phyloP scores from a whole-genome alignment of 2,329 filamentous ascomycete genomes.

The Cladophialophora carrionii region DNA sequence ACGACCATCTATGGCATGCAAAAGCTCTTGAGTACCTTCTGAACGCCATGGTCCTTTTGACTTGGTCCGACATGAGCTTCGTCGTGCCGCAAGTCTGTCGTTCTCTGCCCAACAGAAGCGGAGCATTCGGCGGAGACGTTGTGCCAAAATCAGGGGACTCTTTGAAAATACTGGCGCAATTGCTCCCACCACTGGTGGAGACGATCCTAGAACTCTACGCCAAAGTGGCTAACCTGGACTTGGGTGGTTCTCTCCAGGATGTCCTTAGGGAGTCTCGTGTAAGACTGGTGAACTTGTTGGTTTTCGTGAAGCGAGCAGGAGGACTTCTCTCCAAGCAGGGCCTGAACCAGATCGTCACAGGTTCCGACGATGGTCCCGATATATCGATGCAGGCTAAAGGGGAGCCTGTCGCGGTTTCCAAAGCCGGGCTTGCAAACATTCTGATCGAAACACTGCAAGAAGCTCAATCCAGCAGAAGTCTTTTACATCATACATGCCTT shows the following conservation, averaged over 20 bases:
- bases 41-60: constrained; percentile 78
- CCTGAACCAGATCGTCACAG: constrained; percentile 24
- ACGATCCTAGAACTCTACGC: constrained; percentile 31
- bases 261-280: constrained; percentile 30
- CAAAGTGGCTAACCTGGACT: constrained; percentile 31
- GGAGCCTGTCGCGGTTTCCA: constrained; percentile 31
- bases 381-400: constrained; percentile 7
- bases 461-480: constrained; percentile 31
- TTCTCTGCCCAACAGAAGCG: constrained; percentile 29
- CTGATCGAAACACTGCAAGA: constrained; percentile 34
- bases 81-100: constrained; percentile 32
- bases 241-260: constrained; percentile 33
- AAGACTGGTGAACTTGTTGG: constrained; percentile 29
- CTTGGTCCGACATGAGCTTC: constrained; percentile 83
- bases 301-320: constrained; percentile 26
- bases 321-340: constrained; percentile 24
- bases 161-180: constrained; percentile 25
- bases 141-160: constrained; percentile 20
- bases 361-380: neutral
- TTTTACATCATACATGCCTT: constrained; percentile 25
- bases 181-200: constrained; percentile 33
- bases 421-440: constrained; percentile 33
- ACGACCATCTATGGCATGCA: constrained; percentile 96
- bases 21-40: constrained; percentile 90
- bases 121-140: constrained; percentile 21